Evolutionary conservation across 1,284 basidiomycete species (phyloP), one percentile per base, ranked within the genome.

Genomic region (Paramarasmius palmivorus): DNA sequence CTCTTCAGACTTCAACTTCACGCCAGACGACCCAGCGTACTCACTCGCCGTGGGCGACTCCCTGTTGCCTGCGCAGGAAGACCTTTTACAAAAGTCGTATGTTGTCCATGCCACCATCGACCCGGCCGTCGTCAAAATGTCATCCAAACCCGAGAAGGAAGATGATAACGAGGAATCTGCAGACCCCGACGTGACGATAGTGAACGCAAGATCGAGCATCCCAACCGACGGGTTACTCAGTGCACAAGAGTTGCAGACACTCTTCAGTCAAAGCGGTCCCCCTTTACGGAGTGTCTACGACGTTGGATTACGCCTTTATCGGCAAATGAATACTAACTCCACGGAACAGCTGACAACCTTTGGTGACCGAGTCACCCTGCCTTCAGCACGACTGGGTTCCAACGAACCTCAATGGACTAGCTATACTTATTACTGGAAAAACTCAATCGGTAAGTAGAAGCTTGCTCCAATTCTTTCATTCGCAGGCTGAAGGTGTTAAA

Each of bases 101-200:
- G 87, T 98, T 32, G 84, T 98, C 1, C 95, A 98, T 65, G 72
- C 77, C 19, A 88, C 88, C 25, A 78, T 96, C 39, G 93, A 92
- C 65, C 80, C 88, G 12, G 68, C 74, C 23, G 65, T 82, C 20
- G 67, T 74, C 14, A 54, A 60, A 26, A 68, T 17, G 26, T 20
- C 54, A 1, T 35, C 17, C 19, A 34, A 29, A 41, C 2, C 68
- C 14, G 59, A 58, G 5, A 54, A 61, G 7, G 59, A 61, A n/a
- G 59, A 62, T 23, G 59, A 63, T 26, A 67, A 60, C 0, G 72
- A 74, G 10, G 78, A 81, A 50, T 76, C 77, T 37, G 72, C 72
- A 9, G 88, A 91, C 65, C 84, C 88, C 14, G 90, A 92, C 63
- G 76, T 73, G 53, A 75, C 86, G 38, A 92, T 95, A 63, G 89